These are phyloP conservation scores for Amoebophrya sp. DNA, from an alignment of 169 alveolate species.

Conservation along the genomic window DNA sequence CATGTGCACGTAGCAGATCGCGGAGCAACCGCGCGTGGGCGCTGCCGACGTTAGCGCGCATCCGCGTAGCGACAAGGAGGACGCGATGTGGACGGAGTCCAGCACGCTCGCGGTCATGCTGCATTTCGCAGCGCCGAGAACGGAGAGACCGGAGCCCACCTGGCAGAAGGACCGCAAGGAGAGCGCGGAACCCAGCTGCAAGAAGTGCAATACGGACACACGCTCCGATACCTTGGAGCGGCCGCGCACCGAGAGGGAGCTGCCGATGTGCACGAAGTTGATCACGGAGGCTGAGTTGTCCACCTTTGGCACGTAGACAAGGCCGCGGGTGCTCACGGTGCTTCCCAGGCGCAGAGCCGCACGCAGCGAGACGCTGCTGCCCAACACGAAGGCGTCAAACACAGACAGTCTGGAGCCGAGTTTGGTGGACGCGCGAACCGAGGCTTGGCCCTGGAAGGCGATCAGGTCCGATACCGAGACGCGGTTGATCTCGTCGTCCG, in stretches of 20 bases:
- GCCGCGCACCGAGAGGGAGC: background rate
- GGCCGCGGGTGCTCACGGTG: background rate
- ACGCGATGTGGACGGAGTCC: background rate
- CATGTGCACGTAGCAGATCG: no score
- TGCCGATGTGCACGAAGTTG: background rate
- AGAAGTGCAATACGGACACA: background rate
- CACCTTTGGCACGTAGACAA: background rate
- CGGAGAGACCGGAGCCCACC: background rate
- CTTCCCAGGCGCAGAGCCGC: background rate
- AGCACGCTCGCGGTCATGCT: background rate
- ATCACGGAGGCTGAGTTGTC: constrained; percentile 11
- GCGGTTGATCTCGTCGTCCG: background rate
- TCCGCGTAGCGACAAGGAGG: constrained; percentile 12
- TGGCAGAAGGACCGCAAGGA: background rate
- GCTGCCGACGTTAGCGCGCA: no score
- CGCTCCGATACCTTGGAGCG: background rate
- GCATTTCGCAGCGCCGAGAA: background rate
- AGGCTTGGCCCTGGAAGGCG: background rate
- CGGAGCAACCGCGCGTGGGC: no score
- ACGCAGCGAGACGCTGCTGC: background rate
- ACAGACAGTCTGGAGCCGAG: background rate
- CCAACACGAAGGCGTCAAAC: background rate
- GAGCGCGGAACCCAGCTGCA: constrained; percentile 1
- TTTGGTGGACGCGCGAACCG: background rate
- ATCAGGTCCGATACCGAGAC: background rate